Percentiles rank a stretch among this genome's conserved stretches.
Evolutionary conservation across 441 rosid genomes (phyloP).

Genomic region (Eruca vesicaria): DNA sequence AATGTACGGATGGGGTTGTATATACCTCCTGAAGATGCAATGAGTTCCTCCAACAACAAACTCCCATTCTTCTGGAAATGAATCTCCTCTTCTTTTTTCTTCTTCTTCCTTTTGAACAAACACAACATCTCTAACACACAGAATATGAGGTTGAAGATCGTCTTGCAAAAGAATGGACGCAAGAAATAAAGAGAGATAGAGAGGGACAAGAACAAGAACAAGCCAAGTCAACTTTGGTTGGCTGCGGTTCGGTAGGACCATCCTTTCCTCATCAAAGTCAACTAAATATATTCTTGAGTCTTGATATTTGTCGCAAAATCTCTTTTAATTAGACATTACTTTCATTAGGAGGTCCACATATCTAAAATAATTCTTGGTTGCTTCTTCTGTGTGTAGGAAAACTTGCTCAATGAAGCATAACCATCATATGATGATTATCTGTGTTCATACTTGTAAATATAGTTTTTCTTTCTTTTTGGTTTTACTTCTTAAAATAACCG

Average conservation of each 20-base stretch:
- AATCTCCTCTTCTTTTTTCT: constrained; percentile 8
- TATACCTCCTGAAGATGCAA: constrained; percentile 35
- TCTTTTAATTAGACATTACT: background rate
- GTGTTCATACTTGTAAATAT: background rate
- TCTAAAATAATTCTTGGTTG: background rate
- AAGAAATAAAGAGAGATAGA: background rate
- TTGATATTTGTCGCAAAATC: background rate
- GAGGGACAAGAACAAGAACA: background rate
- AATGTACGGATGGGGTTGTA: constrained; percentile 38
- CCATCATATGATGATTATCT: background rate
- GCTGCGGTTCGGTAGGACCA: background rate
- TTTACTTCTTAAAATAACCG: background rate
- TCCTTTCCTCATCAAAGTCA: background rate
- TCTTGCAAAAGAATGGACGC: background rate
- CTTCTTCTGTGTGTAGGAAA: background rate
- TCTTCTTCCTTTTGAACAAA: background rate
- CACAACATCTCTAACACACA: background rate
- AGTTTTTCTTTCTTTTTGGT: background rate
- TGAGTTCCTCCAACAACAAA: constrained; percentile 36
- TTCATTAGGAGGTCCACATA: background rate
- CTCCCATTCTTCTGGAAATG: constrained; percentile 29
- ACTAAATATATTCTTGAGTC: background rate
- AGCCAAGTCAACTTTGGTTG: constrained; percentile 17
- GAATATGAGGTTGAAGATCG: background rate
- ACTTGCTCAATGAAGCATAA: background rate